Evolutionary conservation across 257 asterid genomes (phyloP).

Genomic region (Marsdenia floribunda): DNA sequence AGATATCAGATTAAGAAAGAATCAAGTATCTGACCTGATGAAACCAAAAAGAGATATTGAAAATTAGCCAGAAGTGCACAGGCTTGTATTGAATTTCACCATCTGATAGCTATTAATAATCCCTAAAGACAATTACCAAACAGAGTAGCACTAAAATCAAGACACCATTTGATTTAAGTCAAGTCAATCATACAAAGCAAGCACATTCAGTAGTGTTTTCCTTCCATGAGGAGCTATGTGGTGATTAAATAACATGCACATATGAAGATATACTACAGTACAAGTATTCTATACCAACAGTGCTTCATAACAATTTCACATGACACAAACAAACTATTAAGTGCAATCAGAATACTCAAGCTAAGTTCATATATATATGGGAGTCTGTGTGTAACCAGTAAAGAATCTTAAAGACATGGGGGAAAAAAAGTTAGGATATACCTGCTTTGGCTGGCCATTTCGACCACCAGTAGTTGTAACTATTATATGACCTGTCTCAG

Average conservation of each 20-base stretch:
- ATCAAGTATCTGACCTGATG: not conserved
- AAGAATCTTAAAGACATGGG: not conserved
- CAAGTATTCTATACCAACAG: not conserved
- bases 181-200: not conserved
- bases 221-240: not conserved
- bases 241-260: not conserved
- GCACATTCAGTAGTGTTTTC: not conserved
- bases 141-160: not conserved
- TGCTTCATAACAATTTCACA: not conserved
- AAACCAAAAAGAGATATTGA: not conserved
- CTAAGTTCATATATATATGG: not conserved
- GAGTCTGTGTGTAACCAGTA: not conserved
- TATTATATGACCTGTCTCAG: constrained; percentile 91
- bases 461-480: constrained; percentile 92
- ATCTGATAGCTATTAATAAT: not conserved
- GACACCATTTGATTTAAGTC: not conserved
- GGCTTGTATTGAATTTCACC: not conserved
- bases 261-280: not conserved
- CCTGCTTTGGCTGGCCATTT: constrained; percentile 95
- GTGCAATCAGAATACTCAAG: not conserved
- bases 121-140: not conserved
- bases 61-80: not conserved
- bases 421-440: constrained; percentile 4
- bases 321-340: not conserved
- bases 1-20: not conserved